These are phyloP conservation scores for Fragaria ananassa DNA, from an alignment of 306 rosid genomes.

Conservation along the genomic window DNA sequence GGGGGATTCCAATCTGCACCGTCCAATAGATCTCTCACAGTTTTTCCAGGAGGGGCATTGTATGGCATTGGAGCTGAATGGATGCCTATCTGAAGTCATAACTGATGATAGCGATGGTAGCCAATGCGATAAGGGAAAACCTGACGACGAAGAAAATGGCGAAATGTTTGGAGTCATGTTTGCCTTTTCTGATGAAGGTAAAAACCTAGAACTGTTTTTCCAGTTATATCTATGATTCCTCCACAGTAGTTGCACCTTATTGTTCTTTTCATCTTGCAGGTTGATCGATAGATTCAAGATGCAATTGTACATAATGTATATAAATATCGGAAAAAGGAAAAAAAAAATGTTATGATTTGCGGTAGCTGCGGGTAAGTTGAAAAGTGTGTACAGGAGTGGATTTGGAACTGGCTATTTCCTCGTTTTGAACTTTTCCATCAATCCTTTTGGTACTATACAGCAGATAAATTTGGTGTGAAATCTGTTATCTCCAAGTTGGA, in stretches of 20 bases:
- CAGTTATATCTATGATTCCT: neutral
- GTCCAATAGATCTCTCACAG: slow-evolving; percentile 30
- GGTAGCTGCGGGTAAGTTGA: slow-evolving; percentile 19
- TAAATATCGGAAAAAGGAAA: slow-evolving; percentile 31
- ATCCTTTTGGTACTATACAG: slow-evolving; percentile 38
- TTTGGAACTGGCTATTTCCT: slow-evolving; percentile 31
- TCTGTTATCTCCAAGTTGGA: slow-evolving; percentile 28
- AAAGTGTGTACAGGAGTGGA: slow-evolving; percentile 22
- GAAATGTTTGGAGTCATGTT: slow-evolving; percentile 65
- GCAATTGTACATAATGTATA: slow-evolving; percentile 41
- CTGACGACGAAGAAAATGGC: slow-evolving; percentile 42
- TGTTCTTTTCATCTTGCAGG: slow-evolving; percentile 14
- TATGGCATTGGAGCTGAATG: slow-evolving; percentile 35
- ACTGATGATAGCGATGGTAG: slow-evolving; percentile 49
- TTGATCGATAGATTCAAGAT: slow-evolving; percentile 20
- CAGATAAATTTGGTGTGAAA: slow-evolving; percentile 32
- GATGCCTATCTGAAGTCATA: slow-evolving; percentile 44
- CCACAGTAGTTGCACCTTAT: neutral
- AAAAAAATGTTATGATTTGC: slow-evolving; percentile 29
- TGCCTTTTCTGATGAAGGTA: slow-evolving; percentile 64
- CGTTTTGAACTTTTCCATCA: slow-evolving; percentile 25
- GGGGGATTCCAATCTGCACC: slow-evolving; percentile 33
- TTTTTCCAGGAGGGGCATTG: slow-evolving; percentile 49
- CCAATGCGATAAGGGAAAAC: slow-evolving; percentile 41
- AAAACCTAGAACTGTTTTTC: slow-evolving; percentile 2